A percentile compares a stretch with the other conserved stretches of the same genome.
Evolutionary conservation across 352 stramenopile genomes (phyloP).

Genomic region (Phytophthora quininea): DNA sequence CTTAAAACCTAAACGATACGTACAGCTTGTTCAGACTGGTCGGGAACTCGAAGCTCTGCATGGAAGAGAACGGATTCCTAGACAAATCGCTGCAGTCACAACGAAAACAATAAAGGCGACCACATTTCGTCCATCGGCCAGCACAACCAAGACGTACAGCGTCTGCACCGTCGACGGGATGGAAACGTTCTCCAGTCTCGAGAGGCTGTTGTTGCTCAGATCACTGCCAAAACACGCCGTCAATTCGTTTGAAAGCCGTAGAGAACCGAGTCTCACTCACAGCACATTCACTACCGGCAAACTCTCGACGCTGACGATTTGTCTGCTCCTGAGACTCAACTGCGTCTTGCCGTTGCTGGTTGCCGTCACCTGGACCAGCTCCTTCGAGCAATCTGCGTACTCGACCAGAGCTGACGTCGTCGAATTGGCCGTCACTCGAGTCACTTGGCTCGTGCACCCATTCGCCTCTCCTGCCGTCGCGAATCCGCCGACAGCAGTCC

Average conservation of each 20-base stretch:
- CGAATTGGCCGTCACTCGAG: slow-evolving; percentile 2
- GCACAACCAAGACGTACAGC: slow-evolving; percentile 27
- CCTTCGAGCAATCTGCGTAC: slow-evolving; percentile 25
- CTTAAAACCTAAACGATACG: slow-evolving; percentile 1
- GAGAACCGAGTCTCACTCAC: slow-evolving; percentile 13
- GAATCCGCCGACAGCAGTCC: neutral
- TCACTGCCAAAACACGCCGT: slow-evolving; percentile 20
- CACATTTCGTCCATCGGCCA: neutral
- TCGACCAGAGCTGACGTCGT: slow-evolving; percentile 26
- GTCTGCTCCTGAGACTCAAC: slow-evolving; percentile 34
- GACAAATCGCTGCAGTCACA: slow-evolving; percentile 37
- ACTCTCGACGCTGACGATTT: slow-evolving; percentile 37
- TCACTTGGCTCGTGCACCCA: slow-evolving; percentile 6
- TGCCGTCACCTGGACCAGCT: slow-evolving; percentile 27
- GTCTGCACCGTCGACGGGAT: slow-evolving; percentile 34
- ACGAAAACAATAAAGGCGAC: neutral
- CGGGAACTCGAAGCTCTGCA: slow-evolving; percentile 31
- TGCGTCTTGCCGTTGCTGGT: slow-evolving; percentile 11
- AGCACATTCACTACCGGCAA: slow-evolving; percentile 34
- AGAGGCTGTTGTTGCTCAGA: slow-evolving; percentile 44
- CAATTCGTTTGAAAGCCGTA: neutral
- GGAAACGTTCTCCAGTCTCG: slow-evolving; percentile 19
- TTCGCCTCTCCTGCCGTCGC: slow-evolving; percentile 5
- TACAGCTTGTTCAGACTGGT: slow-evolving; percentile 39
- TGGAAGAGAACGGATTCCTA: slow-evolving; percentile 36